Evolutionary conservation across 352 stramenopile species (phyloP).

Genomic region (Globisporangium lucens): DNA sequence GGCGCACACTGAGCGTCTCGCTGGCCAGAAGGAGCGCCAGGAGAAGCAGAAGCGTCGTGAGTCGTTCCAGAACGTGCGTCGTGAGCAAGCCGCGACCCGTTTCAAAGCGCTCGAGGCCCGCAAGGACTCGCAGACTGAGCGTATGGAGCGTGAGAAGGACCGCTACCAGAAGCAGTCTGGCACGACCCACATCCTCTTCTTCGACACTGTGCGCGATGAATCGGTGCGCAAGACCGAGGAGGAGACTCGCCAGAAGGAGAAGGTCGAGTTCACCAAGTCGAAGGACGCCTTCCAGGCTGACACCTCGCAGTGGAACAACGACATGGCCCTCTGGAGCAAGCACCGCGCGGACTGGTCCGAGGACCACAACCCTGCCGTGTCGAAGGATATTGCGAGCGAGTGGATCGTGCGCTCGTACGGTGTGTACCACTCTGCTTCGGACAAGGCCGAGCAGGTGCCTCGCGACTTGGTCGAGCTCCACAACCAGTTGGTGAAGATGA

Average conservation of each 20-base stretch:
- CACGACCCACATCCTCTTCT: slow-evolving; percentile 82
- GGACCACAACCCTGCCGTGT: slow-evolving; percentile 84
- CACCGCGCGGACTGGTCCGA: slow-evolving; percentile 86
- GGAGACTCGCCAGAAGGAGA: slow-evolving; percentile 80
- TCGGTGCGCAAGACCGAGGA: slow-evolving; percentile 72
- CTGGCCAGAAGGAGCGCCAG: slow-evolving; percentile 54
- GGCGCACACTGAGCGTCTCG: slow-evolving; percentile 64
- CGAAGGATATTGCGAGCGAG: slow-evolving; percentile 86
- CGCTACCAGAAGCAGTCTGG: slow-evolving; percentile 69
- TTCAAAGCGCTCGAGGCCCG: slow-evolving; percentile 80
- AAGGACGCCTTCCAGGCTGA: slow-evolving; percentile 88
- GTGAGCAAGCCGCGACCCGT: slow-evolving; percentile 62
- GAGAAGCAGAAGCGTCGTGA: slow-evolving; percentile 73
- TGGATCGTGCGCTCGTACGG: slow-evolving; percentile 87
- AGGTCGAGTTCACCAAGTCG: slow-evolving; percentile 87
- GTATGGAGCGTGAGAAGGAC: slow-evolving; percentile 82
- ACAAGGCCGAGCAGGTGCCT: slow-evolving; percentile 46
- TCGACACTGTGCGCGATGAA: slow-evolving; percentile 76
- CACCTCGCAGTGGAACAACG: slow-evolving; percentile 86
- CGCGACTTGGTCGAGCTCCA: slow-evolving; percentile 75
- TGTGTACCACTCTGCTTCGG: slow-evolving; percentile 62
- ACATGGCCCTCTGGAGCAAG: slow-evolving; percentile 87
- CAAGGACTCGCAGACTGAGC: slow-evolving; percentile 76
- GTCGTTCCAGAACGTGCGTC: slow-evolving; percentile 65
- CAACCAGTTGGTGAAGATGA: slow-evolving; percentile 76